These are phyloP conservation scores for Gorgonomyces haynaldii DNA, from an alignment of 192 early-diverging fungal species.

Conservation along the genomic window DNA sequence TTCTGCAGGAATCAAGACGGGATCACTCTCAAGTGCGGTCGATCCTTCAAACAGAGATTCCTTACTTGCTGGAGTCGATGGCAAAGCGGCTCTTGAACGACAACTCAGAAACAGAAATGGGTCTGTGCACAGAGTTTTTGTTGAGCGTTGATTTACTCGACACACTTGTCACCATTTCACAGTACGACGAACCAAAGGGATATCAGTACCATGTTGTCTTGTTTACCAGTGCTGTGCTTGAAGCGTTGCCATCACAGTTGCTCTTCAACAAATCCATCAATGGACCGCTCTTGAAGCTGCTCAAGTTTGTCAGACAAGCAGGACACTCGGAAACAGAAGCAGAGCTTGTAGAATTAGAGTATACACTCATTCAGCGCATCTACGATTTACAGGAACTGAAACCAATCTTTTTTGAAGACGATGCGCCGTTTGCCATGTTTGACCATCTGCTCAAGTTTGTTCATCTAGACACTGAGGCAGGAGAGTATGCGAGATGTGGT, in stretches of 20 bases:
- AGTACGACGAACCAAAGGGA: too few species aligned
- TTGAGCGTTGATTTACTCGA: too few species aligned
- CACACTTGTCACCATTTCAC: too few species aligned
- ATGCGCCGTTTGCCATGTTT: conserved; percentile 58
- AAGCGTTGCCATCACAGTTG: background rate
- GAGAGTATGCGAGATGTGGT: conserved; percentile 77
- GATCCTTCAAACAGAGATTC: too few species aligned
- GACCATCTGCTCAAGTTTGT: conserved; percentile 80
- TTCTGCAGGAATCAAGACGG: too few species aligned
- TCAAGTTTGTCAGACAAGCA: conserved; percentile 37
- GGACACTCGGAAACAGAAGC: conserved; percentile 62
- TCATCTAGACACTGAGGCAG: conserved; percentile 69
- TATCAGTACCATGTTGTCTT: conserved; percentile 24
- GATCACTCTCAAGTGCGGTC: too few species aligned
- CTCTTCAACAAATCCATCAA: conserved; percentile 1
- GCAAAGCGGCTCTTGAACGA: too few species aligned
- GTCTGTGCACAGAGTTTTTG: too few species aligned
- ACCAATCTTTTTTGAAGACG: too few species aligned
- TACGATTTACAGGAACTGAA: conserved; percentile 59
- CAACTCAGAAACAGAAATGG: too few species aligned
- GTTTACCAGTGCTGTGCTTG: background rate
- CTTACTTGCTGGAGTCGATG: too few species aligned
- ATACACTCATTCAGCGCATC: conserved; percentile 55
- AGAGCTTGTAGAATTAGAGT: conserved; percentile 73
- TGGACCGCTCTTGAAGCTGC: background rate